These are phyloP conservation scores for Yamadazyma philogaea DNA, from an alignment of 805 yeast genomes.

Conservation along the genomic window DNA sequence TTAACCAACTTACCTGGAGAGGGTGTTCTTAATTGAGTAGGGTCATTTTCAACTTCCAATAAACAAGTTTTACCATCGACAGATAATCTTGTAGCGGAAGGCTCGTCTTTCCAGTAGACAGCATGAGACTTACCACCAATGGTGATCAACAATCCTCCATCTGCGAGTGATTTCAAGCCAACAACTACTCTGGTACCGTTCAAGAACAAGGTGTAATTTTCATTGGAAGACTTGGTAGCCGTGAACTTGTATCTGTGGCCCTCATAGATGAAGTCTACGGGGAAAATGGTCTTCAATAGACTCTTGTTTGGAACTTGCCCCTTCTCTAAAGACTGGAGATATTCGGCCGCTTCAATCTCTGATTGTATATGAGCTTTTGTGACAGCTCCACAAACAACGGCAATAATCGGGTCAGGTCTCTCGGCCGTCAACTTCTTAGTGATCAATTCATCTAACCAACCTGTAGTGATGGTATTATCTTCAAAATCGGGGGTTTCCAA, in stretches of 20 bases:
- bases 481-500: slow-evolving; percentile 96
- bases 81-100: slow-evolving; percentile 88
- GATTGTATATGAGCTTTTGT: slow-evolving; percentile 88
- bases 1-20: slow-evolving; percentile 98
- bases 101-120: slow-evolving; percentile 97
- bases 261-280: slow-evolving; percentile 93
- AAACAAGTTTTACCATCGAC: slow-evolving; percentile 94
- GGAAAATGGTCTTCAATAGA: slow-evolving; percentile 79
- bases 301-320: slow-evolving; percentile 93
- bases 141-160: slow-evolving; percentile 88
- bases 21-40: slow-evolving; percentile 97
- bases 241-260: slow-evolving; percentile 92
- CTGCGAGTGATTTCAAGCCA: slow-evolving; percentile 83
- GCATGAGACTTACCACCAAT: slow-evolving; percentile 92
- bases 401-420: slow-evolving; percentile 88
- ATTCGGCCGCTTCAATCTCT: slow-evolving; percentile 65
- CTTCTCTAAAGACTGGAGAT: slow-evolving; percentile 74
- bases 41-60: slow-evolving; percentile 94
- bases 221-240: slow-evolving; percentile 87
- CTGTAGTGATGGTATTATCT: slow-evolving; percentile 94
- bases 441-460: slow-evolving; percentile 97
- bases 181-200: slow-evolving; percentile 90
- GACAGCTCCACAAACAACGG: slow-evolving; percentile 96
- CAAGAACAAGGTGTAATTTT: slow-evolving; percentile 81
- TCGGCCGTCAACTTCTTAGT: slow-evolving; percentile 93